phyloP scores from a whole-genome alignment of 2,329 filamentous ascomycete genomes.

The Ploettnerulaceae sp. region DNA sequence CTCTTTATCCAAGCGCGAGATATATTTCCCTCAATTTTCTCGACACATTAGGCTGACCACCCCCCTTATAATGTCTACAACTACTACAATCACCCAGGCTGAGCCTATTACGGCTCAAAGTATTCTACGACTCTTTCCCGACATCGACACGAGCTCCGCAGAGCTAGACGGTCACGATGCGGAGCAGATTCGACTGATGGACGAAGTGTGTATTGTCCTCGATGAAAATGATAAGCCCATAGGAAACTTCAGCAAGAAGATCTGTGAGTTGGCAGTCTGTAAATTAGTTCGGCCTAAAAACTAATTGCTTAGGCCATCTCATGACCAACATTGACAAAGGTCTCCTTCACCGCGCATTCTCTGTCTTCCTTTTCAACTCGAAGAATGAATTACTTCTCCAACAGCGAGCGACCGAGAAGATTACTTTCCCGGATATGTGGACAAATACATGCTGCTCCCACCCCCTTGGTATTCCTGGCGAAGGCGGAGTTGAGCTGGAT shows the following conservation, averaged over 20 bases:
- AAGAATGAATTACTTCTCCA: slow-evolving; percentile 90
- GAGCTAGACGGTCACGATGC: slow-evolving; percentile 90
- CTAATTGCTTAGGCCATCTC: slow-evolving; percentile 65
- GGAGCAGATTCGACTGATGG: slow-evolving; percentile 97
- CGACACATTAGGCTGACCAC: slow-evolving; percentile 5
- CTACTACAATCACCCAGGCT: slow-evolving; percentile 44
- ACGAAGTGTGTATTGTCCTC: slow-evolving; percentile 95
- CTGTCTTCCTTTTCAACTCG: slow-evolving; percentile 94
- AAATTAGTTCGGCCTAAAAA: slow-evolving; percentile 15
- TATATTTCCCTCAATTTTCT: slow-evolving; percentile 20
- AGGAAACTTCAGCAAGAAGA: slow-evolving; percentile 96
- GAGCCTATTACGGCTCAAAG: slow-evolving; percentile 77
- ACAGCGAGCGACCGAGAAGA: slow-evolving; percentile 93
- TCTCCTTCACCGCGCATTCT: slow-evolving; percentile 94
- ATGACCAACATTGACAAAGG: slow-evolving; percentile 99
- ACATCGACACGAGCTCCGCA: slow-evolving; percentile 64
- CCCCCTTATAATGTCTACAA: slow-evolving; percentile 33
- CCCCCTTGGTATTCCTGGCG: slow-evolving; percentile 82
- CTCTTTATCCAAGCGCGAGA: slow-evolving; percentile 9
- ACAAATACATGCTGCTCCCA: slow-evolving; percentile 99
- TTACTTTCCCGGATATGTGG: slow-evolving; percentile 99
- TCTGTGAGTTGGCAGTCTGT: slow-evolving; percentile 57
- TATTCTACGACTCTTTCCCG: slow-evolving; percentile 83
- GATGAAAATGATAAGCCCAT: slow-evolving; percentile 91
- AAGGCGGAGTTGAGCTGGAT: slow-evolving; percentile 78